These are phyloP conservation scores for Vanrija sp. DNA, from an alignment of 1,284 basidiomycete species.

Conservation along the genomic window DNA sequence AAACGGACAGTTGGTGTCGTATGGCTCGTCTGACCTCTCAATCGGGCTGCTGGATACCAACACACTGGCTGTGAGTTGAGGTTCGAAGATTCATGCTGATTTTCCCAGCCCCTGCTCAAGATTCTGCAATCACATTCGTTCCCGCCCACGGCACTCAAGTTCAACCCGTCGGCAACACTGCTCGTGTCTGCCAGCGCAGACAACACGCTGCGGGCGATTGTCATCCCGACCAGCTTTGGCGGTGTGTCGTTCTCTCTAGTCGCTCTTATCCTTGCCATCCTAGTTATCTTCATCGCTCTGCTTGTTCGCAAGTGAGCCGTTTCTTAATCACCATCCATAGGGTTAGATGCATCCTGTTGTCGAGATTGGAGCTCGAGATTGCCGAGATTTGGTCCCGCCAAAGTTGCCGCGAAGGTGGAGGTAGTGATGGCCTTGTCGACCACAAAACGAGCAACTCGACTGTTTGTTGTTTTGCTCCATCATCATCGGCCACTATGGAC, in stretches of 20 bases:
- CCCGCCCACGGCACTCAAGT: slow-evolving; percentile 81
- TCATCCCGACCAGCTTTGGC: slow-evolving; percentile 58
- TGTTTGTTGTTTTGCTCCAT: neutral
- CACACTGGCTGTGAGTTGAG: slow-evolving; percentile 69
- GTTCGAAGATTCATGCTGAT: slow-evolving; percentile 13
- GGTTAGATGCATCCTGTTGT: too few species aligned
- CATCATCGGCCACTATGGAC: slow-evolving; percentile 30
- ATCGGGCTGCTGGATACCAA: slow-evolving; percentile 79
- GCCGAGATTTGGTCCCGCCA: too few species aligned
- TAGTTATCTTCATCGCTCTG: slow-evolving; percentile 20
- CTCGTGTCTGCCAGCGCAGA: slow-evolving; percentile 91
- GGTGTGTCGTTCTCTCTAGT: slow-evolving; percentile 23
- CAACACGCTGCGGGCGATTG: slow-evolving; percentile 77
- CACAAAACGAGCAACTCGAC: too few species aligned
- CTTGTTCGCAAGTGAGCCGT: slow-evolving; percentile 4
- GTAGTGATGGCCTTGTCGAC: too few species aligned
- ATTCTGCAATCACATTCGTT: slow-evolving; percentile 95
- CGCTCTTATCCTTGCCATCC: slow-evolving; percentile 15
- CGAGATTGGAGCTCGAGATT: too few species aligned
- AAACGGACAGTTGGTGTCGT: slow-evolving; percentile 77
- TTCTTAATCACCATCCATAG: too few species aligned
- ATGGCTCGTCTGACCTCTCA: slow-evolving; percentile 81
- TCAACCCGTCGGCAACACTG: slow-evolving; percentile 75
- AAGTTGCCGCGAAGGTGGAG: too few species aligned
- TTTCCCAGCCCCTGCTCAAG: slow-evolving; percentile 67